Evolutionary conservation across 257 asterid genomes (phyloP).

Genomic region (Solanum peruvianum): DNA sequence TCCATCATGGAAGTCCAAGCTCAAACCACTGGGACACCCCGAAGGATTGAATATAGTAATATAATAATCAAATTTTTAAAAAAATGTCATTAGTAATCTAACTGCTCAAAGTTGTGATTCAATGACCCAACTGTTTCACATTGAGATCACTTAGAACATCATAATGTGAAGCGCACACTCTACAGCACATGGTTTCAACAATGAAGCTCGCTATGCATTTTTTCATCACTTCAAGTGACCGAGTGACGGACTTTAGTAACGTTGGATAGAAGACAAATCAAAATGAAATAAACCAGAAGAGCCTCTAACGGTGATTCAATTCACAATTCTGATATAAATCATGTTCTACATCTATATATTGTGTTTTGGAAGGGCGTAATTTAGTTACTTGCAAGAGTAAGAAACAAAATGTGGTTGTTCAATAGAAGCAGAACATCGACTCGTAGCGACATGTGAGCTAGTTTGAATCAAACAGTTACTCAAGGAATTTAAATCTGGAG

Average conservation of each 20-base stretch:
- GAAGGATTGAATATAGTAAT: neutral
- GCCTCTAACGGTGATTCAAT: neutral
- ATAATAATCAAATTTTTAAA: neutral
- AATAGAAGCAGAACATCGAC: neutral
- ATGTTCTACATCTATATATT: neutral
- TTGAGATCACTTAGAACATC: neutral
- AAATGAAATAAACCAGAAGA: neutral
- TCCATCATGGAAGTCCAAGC: no score
- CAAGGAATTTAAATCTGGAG: neutral
- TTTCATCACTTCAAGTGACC: neutral
- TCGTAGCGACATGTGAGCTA: neutral
- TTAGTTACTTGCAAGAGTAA: neutral
- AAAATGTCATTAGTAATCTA: neutral
- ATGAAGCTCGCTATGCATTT: neutral
- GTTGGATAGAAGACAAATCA: neutral
- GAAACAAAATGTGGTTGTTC: neutral
- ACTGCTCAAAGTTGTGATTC: neutral
- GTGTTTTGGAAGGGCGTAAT: neutral
- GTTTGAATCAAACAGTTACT: neutral
- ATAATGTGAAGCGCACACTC: neutral
- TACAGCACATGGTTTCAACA: neutral
- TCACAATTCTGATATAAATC: neutral
- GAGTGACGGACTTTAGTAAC: neutral
- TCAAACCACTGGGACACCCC: no score
- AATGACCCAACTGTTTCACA: neutral